Conservation (phyloP, 352 stramenopile species). For the Globisporangium rhizosaccharum region DNA sequence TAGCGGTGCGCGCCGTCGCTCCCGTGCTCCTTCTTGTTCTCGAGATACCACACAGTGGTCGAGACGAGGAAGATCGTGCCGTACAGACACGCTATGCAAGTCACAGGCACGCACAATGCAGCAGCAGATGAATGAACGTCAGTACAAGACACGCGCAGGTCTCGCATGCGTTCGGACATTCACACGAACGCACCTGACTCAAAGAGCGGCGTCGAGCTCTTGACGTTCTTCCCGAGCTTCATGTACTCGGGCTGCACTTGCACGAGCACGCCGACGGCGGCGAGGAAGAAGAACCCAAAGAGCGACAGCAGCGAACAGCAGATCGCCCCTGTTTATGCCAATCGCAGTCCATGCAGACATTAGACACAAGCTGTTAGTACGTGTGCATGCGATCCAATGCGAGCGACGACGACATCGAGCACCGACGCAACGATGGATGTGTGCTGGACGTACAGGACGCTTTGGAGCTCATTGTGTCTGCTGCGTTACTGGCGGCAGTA, state of each 20-base stretch:
- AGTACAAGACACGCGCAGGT: neutral
- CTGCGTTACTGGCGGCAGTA: no score
- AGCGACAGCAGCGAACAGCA: conserved; percentile 73
- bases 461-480: conserved; percentile 26
- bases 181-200: conserved; percentile 33
- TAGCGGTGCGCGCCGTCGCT: conserved; percentile 26
- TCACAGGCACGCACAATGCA: neutral
- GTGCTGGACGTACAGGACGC: conserved; percentile 25
- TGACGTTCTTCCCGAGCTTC: conserved; percentile 73
- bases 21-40: conserved; percentile 46
- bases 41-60: conserved; percentile 60
- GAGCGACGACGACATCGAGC: neutral
- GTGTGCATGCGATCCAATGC: neutral
- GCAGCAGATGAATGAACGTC: neutral
- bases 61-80: conserved; percentile 65
- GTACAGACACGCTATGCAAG: conserved; percentile 51
- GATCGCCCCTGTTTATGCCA: conserved; percentile 40
- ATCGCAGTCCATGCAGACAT: neutral
- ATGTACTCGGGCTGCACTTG: conserved; percentile 81
- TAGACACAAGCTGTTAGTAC: neutral
- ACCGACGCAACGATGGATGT: no score
- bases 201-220: conserved; percentile 56
- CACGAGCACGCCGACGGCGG: conserved; percentile 57
- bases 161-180: neutral
- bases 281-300: conserved; percentile 71